Base-by-base conservation (phyloP, 495 filamentous ascomycete species). In the Penicillium coffeae region DNA sequence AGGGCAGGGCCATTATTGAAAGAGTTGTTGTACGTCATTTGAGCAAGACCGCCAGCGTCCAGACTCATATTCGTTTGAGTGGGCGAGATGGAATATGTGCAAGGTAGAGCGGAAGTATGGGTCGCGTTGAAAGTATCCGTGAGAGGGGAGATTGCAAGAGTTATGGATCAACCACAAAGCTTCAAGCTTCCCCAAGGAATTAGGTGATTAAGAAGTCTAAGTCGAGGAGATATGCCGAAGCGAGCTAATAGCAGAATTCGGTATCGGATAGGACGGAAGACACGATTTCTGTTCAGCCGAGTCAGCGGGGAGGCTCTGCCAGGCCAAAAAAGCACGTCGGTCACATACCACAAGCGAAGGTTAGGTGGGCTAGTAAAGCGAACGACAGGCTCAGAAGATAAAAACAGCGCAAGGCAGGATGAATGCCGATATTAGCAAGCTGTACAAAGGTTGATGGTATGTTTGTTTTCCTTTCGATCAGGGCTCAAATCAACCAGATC, bases 1-100 rank as follows among this genome's bases (percentile, higher is more conserved):
- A 93, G 72, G 54, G 75, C 76, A 51, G 60, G 62, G 64, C 82
- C 83, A 72, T 79, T 77, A 67, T 79, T 75, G 67, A 80, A 77
- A 62, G 81, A 75, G 56, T 75, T 86, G 74, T 87, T 86, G 80
- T 92, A 94, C 69, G 89, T 86, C 94, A 98, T 97, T 78, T 95
- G 93, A 90, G 92, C 86, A 79, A 96, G 89, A 90, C 90, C 90
- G 81, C 91, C 93, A 81, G 91, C 83, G 90, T 95, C 86, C 83
- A 95, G 93, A 79, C 86, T 90, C 87, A 84, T 75, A 14, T 52
- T 76, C 59, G 50, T 55, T 32, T 41, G 59, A 41, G 46, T 51
- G 33, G 47, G 47, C 27, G 49, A 58, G 47, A 55, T 53, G 46
- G 45, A 48, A 38, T 70, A 73, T 72, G 67, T 71, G 70, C 65